These are phyloP conservation scores for Purpureocillium lavendulum DNA, from an alignment of 2,329 filamentous ascomycete genomes.

Conservation along the genomic window DNA sequence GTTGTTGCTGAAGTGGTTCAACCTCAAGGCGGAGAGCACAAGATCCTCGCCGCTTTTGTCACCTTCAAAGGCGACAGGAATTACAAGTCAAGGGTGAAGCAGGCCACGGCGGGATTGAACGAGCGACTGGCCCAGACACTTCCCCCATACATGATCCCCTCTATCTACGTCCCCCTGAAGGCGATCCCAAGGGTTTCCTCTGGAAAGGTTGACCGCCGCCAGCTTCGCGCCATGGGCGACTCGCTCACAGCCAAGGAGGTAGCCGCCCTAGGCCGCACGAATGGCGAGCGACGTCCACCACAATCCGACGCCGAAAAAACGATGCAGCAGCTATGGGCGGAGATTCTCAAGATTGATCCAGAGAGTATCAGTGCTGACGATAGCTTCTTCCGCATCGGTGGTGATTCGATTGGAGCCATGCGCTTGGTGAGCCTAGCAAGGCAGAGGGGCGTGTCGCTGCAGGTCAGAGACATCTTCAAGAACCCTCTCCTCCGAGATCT, in stretches of 20 bases:
- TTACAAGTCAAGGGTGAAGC: neutral
- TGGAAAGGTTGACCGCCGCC: constrained; percentile 5
- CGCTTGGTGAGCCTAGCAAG: constrained; percentile 24
- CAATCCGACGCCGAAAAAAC: constrained; percentile 6
- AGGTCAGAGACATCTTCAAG: constrained; percentile 17
- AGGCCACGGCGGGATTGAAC: neutral
- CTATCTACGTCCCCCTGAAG: constrained; percentile 4
- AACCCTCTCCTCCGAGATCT: constrained; percentile 8
- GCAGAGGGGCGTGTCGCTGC: constrained; percentile 13
- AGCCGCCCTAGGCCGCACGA: constrained; percentile 3
- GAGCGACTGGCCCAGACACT: constrained; percentile 1
- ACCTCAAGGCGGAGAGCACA: neutral
- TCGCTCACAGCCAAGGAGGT: neutral
- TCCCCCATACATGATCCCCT: constrained; percentile 7
- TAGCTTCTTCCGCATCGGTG: constrained; percentile 28
- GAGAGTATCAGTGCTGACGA: constrained; percentile 20
- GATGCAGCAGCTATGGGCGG: constrained; percentile 25
- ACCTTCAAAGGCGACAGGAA: neutral
- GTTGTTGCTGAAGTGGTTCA: constrained; percentile 2
- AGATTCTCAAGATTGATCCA: constrained; percentile 25
- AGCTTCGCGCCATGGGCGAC: constrained; percentile 1
- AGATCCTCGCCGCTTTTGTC: constrained; percentile 1
- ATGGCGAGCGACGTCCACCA: constrained; percentile 5
- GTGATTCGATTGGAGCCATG: constrained; percentile 32
- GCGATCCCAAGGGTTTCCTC: constrained; percentile 5